Percentiles rank a stretch among this genome's conserved stretches.
Evolutionary conservation across 1,284 basidiomycete genomes (phyloP).

Genomic region (Leccinum insolens): DNA sequence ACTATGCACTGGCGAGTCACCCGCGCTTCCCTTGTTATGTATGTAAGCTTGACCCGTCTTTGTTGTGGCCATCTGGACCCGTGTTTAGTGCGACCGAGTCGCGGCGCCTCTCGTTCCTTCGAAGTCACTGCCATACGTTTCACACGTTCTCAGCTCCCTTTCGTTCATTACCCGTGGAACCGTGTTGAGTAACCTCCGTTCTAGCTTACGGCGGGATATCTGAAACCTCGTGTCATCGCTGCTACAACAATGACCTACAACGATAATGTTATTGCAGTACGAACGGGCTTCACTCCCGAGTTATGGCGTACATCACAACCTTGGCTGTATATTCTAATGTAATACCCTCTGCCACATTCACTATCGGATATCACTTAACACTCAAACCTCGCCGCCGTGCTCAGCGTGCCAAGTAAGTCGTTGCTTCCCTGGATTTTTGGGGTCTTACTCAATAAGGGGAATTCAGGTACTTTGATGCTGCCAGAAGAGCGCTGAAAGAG

Average conservation of each 20-base stretch:
- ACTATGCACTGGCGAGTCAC: too few species aligned
- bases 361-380: conserved; percentile 51
- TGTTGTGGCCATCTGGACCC: too few species aligned
- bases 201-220: conserved; percentile 34
- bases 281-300: conserved; percentile 29
- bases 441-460: conserved; percentile 33
- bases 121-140: conserved; percentile 25
- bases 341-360: conserved; percentile 50
- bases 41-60: too few species aligned
- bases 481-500: conserved; percentile 55
- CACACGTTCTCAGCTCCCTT: conserved; percentile 28
- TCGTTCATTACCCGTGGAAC: conserved; percentile 11
- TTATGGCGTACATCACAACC: conserved; percentile 28
- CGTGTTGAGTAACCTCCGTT: conserved; percentile 11
- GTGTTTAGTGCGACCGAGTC: too few species aligned
- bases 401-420: conserved; percentile 39
- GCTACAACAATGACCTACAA: conserved; percentile 40
- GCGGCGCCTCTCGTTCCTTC: too few species aligned
- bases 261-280: conserved; percentile 31
- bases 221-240: conserved; percentile 41
- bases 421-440: conserved; percentile 9
- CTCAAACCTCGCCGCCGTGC: conserved; percentile 51
- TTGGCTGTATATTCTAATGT: conserved; percentile 48
- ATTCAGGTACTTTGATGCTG: conserved; percentile 53
- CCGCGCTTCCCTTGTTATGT: too few species aligned